Percentiles rank a stretch among this genome's conserved stretches.
Evolutionary conservation across 2,329 filamentous ascomycete genomes (phyloP).

Genomic region (Magnaporthiopsis incrustans): DNA sequence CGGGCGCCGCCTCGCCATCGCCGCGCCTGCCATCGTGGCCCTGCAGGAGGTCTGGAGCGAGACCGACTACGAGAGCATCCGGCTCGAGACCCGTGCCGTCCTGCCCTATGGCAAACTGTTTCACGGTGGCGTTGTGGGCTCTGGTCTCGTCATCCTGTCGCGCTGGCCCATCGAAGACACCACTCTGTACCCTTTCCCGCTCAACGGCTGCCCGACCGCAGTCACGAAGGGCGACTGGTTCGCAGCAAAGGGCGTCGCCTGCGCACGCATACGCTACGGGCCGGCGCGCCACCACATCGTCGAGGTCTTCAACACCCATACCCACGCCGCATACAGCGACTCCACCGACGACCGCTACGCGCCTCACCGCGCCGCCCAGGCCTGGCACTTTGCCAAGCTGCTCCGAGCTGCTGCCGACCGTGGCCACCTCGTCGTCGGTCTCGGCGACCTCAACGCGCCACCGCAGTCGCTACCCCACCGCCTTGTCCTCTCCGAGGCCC

Average conservation of each 20-base stretch:
- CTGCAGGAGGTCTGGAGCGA: constrained; percentile 76
- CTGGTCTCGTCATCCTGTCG: constrained; percentile 80
- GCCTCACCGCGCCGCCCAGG: constrained; percentile 84
- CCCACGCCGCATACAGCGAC: constrained; percentile 78
- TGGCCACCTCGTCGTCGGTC: constrained; percentile 73
- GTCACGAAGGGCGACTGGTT: constrained; percentile 96
- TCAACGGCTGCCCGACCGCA: constrained; percentile 87
- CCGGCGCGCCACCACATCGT: constrained; percentile 56
- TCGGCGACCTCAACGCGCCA: constrained; percentile 97
- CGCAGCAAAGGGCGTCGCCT: constrained; percentile 89
- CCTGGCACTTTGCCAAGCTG: constrained; percentile 89
- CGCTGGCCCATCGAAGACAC: constrained; percentile 89
- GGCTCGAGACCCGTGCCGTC: constrained; percentile 59
- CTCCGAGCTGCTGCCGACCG: constrained; percentile 73
- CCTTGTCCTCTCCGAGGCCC: constrained; percentile 69
- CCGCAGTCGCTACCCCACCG: constrained; percentile 77
- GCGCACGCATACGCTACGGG: constrained; percentile 69
- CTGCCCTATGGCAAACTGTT: constrained; percentile 94
- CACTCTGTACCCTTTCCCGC: constrained; percentile 76
- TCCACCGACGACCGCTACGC: constrained; percentile 66
- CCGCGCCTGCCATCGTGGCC: constrained; percentile 74
- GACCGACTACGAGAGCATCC: constrained; percentile 71
- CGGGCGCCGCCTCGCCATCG: constrained; percentile 65
- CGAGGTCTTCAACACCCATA: constrained; percentile 91
- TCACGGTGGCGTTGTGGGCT: constrained; percentile 79